Base-by-base conservation (phyloP, 345 rosid genomes). In the Hibiscus mutabilis region DNA sequence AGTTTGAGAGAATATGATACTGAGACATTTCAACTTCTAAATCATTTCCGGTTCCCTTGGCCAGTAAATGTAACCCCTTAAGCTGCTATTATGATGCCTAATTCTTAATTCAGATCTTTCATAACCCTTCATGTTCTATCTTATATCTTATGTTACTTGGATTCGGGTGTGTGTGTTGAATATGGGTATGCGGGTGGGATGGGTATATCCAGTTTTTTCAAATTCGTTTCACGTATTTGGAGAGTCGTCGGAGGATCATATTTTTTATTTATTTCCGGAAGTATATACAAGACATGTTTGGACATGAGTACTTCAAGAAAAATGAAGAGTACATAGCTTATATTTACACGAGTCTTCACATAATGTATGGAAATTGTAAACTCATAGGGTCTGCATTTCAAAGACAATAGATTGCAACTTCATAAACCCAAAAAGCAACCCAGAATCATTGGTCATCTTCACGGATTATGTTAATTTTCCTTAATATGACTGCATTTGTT, bases 41-140 rank as follows among this genome's bases (percentile, higher is more conserved):
- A 84, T 57, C 84, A 82, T 71, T 76, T 76, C 49, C 73, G 53
- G 37, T 82, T 84, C 72, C 85, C 81, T 12, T 87, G 91, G 91
- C 85, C 91, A 46, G 89, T 87, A 73, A 88, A 88, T 81, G 89
- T 85, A 68, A 79, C 85, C 35, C 61, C 49, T 57, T 37, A 53
- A 69, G 37, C 22, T 65, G 40, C 53, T 31, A 4, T 15, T 40
- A 2, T 21, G 52, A 40, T 58, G 65, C 35, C 60, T 18, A 12
- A 27, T 52, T 29, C 25, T 68, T 52, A 31, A 52, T 68, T n/a
- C 33, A 6, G 18, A 37, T 40, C 10, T 35, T 37, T 4, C 66
- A 35, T 19, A 11, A 47, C 9, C 13, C 12, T 2, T 51, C 14
- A n/a, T 22, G 51, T 56, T 33, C n/a, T 57, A n/a, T 57, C 3